Evolutionary conservation across 176 grass and related monocot species (phyloP).

Genomic region (Alopecurus myosuroides): DNA sequence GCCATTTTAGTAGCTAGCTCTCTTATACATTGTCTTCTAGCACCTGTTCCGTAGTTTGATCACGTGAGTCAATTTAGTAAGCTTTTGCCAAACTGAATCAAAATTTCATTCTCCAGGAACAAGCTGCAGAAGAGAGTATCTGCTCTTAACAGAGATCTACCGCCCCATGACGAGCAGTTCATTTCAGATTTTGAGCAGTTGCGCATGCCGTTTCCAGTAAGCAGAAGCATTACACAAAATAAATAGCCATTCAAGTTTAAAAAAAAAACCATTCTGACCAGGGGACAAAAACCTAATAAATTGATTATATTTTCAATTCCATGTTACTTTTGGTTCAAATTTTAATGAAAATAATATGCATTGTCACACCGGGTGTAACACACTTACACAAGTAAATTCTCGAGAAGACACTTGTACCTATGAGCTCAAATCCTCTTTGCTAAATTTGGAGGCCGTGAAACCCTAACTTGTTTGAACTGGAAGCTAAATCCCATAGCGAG

Average conservation of each 20-base stretch:
- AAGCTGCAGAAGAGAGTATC: conserved; percentile 91
- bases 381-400: too few relatives aligned
- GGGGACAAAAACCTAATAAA: background rate
- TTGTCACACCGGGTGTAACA: too few relatives aligned
- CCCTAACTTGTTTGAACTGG: too few relatives aligned
- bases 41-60: background rate
- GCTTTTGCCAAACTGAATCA: conserved; percentile 6
- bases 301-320: conserved; percentile 22
- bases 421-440: too few relatives aligned
- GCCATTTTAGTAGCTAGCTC: background rate
- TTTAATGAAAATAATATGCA: too few relatives aligned
- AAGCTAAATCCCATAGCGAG: too few relatives aligned
- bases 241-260: too few relatives aligned
- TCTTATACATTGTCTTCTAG: background rate
- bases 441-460: too few relatives aligned
- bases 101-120: conserved; percentile 59
- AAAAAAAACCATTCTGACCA: too few relatives aligned
- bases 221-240: conserved; percentile 14
- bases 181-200: conserved; percentile 85
- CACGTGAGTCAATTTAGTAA: background rate
- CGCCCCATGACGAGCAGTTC: conserved; percentile 85
- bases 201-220: conserved; percentile 55
- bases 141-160: conserved; percentile 64
- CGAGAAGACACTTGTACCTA: too few relatives aligned
- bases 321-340: too few relatives aligned